A percentile compares a stretch with the other conserved stretches of the same genome.
Conservation (phyloP, 2,329 filamentous ascomycete genomes). For the Neofusicoccum laricinum region DNA sequence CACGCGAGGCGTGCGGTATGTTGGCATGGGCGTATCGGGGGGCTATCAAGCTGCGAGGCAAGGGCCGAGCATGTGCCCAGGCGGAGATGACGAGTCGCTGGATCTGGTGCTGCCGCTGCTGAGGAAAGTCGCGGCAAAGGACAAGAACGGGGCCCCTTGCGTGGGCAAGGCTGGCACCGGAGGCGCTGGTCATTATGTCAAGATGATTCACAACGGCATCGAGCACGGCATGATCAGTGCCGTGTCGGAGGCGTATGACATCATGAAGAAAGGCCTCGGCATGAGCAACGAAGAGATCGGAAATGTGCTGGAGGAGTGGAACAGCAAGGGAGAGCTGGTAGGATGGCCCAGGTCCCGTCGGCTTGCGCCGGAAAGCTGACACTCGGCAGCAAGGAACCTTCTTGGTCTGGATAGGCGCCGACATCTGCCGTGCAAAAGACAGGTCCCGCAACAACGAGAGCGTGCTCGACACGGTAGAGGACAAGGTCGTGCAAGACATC, state of each 20-base stretch:
- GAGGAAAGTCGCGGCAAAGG: constrained; percentile 61
- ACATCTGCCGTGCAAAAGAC: constrained; percentile 57
- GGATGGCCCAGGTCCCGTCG: constrained; percentile 10
- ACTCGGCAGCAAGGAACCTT: constrained; percentile 51
- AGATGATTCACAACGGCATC: constrained; percentile 75
- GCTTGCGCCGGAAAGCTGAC: background rate
- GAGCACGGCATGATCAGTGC: constrained; percentile 69
- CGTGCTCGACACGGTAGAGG: constrained; percentile 61
- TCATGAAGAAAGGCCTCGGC: constrained; percentile 56
- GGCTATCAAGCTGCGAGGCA: constrained; percentile 66
- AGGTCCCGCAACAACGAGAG: constrained; percentile 35
- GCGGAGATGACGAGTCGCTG: constrained; percentile 57
- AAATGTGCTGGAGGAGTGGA: constrained; percentile 60
- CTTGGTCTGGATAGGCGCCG: constrained; percentile 60
- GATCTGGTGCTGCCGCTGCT: constrained; percentile 61
- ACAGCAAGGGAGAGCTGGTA: constrained; percentile 55
- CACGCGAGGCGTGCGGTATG: constrained; percentile 59
- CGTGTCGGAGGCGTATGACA: constrained; percentile 63
- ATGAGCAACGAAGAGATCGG: constrained; percentile 61
- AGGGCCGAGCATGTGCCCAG: constrained; percentile 66
- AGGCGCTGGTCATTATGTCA: constrained; percentile 68
- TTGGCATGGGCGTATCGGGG: constrained; percentile 67
- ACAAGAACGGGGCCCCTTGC: constrained; percentile 57
- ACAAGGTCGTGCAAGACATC: constrained; percentile 70
- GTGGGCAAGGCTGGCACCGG: constrained; percentile 59